These are phyloP conservation scores for Cinnamomum chago DNA, from an alignment of 164 flowering plant species.

Conservation along the genomic window DNA sequence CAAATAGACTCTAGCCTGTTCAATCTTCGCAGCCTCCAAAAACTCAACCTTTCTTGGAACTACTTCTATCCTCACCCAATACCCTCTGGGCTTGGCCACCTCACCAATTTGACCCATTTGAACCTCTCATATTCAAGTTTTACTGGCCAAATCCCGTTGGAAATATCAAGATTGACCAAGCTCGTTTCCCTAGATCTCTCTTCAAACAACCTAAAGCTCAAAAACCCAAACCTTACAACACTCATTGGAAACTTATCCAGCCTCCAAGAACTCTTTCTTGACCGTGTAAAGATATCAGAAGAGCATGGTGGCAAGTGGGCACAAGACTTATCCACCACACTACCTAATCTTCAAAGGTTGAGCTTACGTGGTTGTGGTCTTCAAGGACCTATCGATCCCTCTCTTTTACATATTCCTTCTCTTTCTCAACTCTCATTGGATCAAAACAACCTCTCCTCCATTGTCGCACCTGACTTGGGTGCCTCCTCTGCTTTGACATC, in stretches of 20 bases:
- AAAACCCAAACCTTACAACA: slow-evolving; percentile 20
- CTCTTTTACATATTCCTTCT: background rate
- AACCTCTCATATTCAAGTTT: slow-evolving; percentile 42
- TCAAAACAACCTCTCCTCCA: background rate
- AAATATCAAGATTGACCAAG: slow-evolving; percentile 24
- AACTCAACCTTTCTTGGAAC: slow-evolving; percentile 37
- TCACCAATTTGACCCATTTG: slow-evolving; percentile 28
- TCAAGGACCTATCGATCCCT: slow-evolving; percentile 22
- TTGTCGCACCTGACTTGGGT: slow-evolving; percentile 24
- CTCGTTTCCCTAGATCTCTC: slow-evolving; percentile 21
- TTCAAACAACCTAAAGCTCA: background rate
- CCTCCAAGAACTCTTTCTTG: slow-evolving; percentile 30
- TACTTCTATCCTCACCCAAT: slow-evolving; percentile 19
- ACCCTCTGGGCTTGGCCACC: slow-evolving; percentile 31
- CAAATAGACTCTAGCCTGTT: background rate
- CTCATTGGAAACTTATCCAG: slow-evolving; percentile 24
- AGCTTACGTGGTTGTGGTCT: slow-evolving; percentile 25
- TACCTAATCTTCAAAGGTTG: slow-evolving; percentile 26
- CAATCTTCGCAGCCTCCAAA: slow-evolving; percentile 19
- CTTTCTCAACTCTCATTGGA: background rate
- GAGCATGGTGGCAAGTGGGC: slow-evolving; percentile 21
- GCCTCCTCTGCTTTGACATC: background rate
- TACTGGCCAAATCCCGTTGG: slow-evolving; percentile 35
- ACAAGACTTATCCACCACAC: slow-evolving; percentile 22
- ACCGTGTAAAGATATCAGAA: slow-evolving; percentile 28